A percentile compares a stretch with the other conserved stretches of the same genome.
phyloP scores from a whole-genome alignment of 1,284 basidiomycete genomes.

The Fomes fomentarius region DNA sequence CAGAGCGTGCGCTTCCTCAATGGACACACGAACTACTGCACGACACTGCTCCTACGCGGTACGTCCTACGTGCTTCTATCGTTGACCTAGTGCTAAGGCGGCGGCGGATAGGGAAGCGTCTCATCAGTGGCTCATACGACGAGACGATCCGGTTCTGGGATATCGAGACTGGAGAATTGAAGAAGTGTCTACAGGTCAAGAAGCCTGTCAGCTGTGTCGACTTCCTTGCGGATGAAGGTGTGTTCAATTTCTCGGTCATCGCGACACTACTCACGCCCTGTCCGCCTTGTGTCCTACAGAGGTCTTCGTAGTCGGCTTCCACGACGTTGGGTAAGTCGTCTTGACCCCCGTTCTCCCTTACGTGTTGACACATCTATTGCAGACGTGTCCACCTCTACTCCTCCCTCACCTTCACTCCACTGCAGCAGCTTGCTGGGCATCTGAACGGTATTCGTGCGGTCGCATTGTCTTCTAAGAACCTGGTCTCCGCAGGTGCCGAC shows the following conservation, averaged over 20 bases:
- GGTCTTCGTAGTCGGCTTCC: conserved; percentile 90
- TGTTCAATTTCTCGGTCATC: conserved; percentile 14
- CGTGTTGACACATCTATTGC: conserved; percentile 7
- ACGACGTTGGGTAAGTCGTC: conserved; percentile 79
- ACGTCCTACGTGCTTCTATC: conserved; percentile 24
- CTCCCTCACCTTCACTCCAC: conserved; percentile 75
- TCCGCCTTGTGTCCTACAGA: conserved; percentile 44
- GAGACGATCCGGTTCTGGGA: conserved; percentile 92
- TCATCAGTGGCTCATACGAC: conserved; percentile 90
- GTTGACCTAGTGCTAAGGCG: neutral
- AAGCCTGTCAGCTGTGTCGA: conserved; percentile 92
- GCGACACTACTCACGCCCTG: neutral
- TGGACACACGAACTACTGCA: conserved; percentile 89
- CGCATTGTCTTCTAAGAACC: conserved; percentile 81
- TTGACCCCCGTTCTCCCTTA: neutral
- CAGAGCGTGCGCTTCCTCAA: conserved; percentile 78
- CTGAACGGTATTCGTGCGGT: conserved; percentile 85
- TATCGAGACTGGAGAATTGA: conserved; percentile 78
- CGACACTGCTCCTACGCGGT: conserved; percentile 77
- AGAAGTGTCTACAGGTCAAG: conserved; percentile 79
- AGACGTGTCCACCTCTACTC: conserved; percentile 84
- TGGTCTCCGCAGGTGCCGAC: conserved; percentile 88
- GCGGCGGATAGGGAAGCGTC: conserved; percentile 53
- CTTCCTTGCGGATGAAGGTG: conserved; percentile 80
- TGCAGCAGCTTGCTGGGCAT: conserved; percentile 85